A percentile compares a stretch with the other conserved stretches of the same genome.
phyloP scores from a whole-genome alignment of 2,329 filamentous ascomycete species.

The Colletotrichum chrysophilum region DNA sequence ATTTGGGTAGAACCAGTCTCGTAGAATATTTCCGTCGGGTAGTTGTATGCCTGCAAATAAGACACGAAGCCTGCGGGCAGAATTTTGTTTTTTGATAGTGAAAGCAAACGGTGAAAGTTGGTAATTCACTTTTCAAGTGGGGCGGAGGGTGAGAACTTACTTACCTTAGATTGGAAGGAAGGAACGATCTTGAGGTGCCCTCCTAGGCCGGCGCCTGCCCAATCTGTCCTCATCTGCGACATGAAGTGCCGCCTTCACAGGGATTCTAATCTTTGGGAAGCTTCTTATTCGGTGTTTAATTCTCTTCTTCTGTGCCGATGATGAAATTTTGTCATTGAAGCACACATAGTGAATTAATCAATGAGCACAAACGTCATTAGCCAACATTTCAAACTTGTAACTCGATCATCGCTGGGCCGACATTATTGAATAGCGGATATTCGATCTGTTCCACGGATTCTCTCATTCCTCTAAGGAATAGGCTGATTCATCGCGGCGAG shows the following conservation, averaged over 20 bases:
- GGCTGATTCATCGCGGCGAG: not conserved
- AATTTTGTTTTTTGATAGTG: rapidly evolving
- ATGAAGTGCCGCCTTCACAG: not conserved
- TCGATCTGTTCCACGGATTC: not conserved
- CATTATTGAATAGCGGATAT: not conserved
- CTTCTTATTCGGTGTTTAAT: rapidly evolving
- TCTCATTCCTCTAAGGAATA: not conserved
- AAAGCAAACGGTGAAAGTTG: no score
- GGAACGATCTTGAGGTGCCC: not conserved
- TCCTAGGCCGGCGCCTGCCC: not conserved
- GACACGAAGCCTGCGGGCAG: not conserved
- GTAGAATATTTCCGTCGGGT: not conserved
- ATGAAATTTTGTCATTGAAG: rapidly evolving
- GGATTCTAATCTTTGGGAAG: not conserved
- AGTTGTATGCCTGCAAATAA: not conserved
- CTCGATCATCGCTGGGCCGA: not conserved
- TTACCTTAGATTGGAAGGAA: not conserved
- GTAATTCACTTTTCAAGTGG: not conserved
- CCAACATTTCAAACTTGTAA: not conserved
- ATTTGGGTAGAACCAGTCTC: not conserved
- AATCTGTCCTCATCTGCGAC: not conserved
- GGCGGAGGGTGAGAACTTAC: not conserved
- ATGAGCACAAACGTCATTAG: not conserved
- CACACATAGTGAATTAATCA: rapidly evolving
- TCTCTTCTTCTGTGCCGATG: not conserved